A percentile compares a stretch with the other conserved stretches of the same genome.
These are phyloP conservation scores for Verticillium nubilum DNA, from an alignment of 2,329 filamentous ascomycete genomes.

Conservation along the genomic window DNA sequence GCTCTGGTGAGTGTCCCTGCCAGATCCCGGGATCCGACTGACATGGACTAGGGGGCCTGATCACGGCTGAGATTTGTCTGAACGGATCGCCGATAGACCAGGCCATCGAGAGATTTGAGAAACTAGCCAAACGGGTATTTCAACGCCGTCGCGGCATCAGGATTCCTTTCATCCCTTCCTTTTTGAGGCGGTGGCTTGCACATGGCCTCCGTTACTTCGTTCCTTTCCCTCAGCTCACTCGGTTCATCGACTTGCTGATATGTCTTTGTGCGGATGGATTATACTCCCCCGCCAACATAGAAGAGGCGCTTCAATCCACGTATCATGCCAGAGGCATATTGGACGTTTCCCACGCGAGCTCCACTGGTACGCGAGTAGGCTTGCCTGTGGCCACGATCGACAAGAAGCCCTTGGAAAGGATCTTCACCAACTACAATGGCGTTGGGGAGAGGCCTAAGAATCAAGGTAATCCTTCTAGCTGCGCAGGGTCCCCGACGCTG, in stretches of 20 bases:
- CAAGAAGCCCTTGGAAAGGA: background rate
- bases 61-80: background rate
- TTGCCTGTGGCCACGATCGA: conserved; percentile 1
- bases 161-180: background rate
- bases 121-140: background rate
- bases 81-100: conserved; percentile 2
- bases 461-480: background rate
- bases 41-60: background rate
- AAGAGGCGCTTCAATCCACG: background rate
- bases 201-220: background rate
- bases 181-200: background rate
- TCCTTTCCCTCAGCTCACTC: background rate
- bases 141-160: background rate
- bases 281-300: conserved; percentile 1
- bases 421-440: conserved; percentile 6
- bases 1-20: background rate
- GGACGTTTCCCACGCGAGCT: background rate
- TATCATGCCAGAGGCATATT: background rate
- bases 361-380: background rate
- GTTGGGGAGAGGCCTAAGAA: background rate
- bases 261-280: background rate
- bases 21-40: background rate
- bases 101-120: conserved; percentile 1
- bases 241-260: background rate
- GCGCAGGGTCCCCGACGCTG: background rate